These are phyloP conservation scores for Emergomyces orientalis DNA, from an alignment of 2,329 filamentous ascomycete species.

Conservation along the genomic window DNA sequence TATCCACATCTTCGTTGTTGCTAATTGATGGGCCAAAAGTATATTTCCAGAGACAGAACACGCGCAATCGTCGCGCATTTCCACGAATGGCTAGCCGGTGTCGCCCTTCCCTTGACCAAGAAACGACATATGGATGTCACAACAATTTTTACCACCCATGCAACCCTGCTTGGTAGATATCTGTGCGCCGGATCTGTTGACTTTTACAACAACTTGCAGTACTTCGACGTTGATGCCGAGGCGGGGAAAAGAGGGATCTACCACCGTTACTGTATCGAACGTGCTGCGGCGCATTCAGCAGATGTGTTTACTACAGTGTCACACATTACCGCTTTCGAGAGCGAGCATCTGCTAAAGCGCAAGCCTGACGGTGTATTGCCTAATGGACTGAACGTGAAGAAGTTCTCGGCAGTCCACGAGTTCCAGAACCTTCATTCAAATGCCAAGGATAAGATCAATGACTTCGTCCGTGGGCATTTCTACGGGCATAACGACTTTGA, in stretches of 20 bases:
- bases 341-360: conserved; percentile 91
- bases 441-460: conserved; percentile 94
- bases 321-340: conserved; percentile 97
- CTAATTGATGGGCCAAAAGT: conserved; percentile 50
- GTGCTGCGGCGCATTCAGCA: conserved; percentile 78
- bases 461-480: conserved; percentile 96
- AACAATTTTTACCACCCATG: conserved; percentile 97
- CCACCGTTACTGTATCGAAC: conserved; percentile 96
- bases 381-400: conserved; percentile 95
- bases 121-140: conserved; percentile 93
- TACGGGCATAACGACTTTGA: conserved; percentile 98
- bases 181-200: conserved; percentile 95
- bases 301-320: conserved; percentile 99
- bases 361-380: conserved; percentile 95
- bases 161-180: conserved; percentile 88
- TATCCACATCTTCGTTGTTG: neutral
- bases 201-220: conserved; percentile 98
- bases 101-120: conserved; percentile 82
- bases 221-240: conserved; percentile 92
- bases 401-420: conserved; percentile 96
- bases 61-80: conserved; percentile 95
- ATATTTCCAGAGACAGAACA: conserved; percentile 83
- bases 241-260: conserved; percentile 98
- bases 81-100: conserved; percentile 96
- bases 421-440: conserved; percentile 97